Base-by-base conservation (phyloP, 2,329 filamentous ascomycete genomes). In the Colletotrichum sp. region DNA sequence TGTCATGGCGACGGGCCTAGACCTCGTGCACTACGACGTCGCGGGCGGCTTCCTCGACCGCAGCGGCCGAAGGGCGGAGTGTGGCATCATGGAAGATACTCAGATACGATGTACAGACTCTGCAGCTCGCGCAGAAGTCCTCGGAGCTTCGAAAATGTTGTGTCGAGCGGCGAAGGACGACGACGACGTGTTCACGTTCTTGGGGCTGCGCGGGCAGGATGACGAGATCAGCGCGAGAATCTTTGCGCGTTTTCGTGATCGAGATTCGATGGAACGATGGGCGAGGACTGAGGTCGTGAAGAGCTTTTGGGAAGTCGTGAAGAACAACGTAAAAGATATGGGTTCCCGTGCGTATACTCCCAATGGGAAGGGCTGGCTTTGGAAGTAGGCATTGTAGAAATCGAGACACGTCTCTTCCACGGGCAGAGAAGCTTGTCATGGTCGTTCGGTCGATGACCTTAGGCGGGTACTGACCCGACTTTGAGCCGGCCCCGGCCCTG, bases 321-420 rank as follows among this genome's bases (percentile, higher is more conserved):
- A 81, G 72, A 67, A 73, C 13, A 60, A 60, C 10, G 69, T 80
- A 2, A 57, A 71, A 14, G 78, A 75, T 60, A 79, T 81, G 79
- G 69, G 74, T 13, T 76, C 75, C 1, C 78, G 75, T 30, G 67
- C 75, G 4, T 81, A 79, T 48, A 75, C 69, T 6, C 78, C 80
- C 0, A 81, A 80, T 43, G 77, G 79, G 3, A 81, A 80, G 65
- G 78, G 79, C 7, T 80, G 80, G 80, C 72, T 80, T 43, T 80
- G 79, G 79, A 80, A 80, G 66, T 81, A 52, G n/a, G n/a, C 18
- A 21, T 52, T 21, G 3, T 1, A 52, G n/a, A 52, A 52, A 13
- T 1, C 0, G 9, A 10, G n/a, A 21, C 18, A 4, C 43, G 0
- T 48, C 39, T 43, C 0, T 43, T n/a, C 39, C 1, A 43, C 9